Conservation (phyloP, 2,329 filamentous ascomycete genomes). For the Diaporthe vaccinii region DNA sequence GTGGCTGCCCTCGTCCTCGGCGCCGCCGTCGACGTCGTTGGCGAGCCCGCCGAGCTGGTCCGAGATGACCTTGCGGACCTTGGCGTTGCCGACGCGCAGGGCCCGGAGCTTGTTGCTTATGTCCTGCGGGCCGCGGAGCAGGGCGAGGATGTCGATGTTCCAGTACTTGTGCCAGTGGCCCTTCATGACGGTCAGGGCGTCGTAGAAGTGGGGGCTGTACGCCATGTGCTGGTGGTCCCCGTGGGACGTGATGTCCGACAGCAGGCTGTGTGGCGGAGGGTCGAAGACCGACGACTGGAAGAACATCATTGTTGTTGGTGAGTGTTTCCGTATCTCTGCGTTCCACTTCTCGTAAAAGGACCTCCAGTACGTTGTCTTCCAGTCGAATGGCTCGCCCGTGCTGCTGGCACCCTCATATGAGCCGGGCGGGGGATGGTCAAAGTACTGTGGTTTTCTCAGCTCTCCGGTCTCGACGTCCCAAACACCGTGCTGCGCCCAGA, state of each 20-base stretch:
- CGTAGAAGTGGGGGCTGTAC: slow-evolving; percentile 47
- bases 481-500: slow-evolving; percentile 46
- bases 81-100: slow-evolving; percentile 42
- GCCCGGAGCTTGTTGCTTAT: slow-evolving; percentile 43
- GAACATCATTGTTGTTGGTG: slow-evolving; percentile 40
- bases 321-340: slow-evolving; percentile 38
- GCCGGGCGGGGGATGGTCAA: slow-evolving; percentile 40
- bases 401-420: slow-evolving; percentile 13
- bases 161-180: slow-evolving; percentile 45
- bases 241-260: slow-evolving; percentile 12
- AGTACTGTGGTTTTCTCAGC: slow-evolving; percentile 43
- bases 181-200: slow-evolving; percentile 46
- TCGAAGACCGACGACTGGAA: slow-evolving; percentile 44
- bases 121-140: slow-evolving; percentile 43
- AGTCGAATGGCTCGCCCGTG: slow-evolving; percentile 40
- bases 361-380: slow-evolving; percentile 45
- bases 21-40: slow-evolving; percentile 37
- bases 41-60: slow-evolving; percentile 43
- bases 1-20: neutral
- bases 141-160: slow-evolving; percentile 45
- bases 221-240: slow-evolving; percentile 35
- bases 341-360: slow-evolving; percentile 43
- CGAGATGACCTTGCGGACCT: slow-evolving; percentile 43
- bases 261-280: slow-evolving; percentile 41
- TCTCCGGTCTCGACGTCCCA: slow-evolving; percentile 43